phyloP scores from a whole-genome alignment of 2,329 filamentous ascomycete genomes.

The Ambrosiella cleistominuta region DNA sequence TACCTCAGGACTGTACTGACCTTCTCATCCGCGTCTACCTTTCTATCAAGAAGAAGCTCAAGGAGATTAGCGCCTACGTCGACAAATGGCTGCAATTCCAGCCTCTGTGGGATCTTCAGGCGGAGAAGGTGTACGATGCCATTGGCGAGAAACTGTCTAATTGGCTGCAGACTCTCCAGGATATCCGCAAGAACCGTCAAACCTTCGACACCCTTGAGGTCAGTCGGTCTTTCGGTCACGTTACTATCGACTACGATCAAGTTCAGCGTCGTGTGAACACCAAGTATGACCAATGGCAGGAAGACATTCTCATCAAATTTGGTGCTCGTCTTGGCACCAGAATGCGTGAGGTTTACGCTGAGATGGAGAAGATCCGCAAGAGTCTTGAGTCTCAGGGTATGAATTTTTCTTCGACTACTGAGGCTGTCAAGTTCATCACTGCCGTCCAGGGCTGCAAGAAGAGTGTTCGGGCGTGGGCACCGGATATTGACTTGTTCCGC shows the following conservation, averaged over 20 bases:
- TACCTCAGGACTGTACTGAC: constrained; percentile 68
- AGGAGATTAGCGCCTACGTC: constrained; percentile 67
- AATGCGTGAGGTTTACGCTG: constrained; percentile 81
- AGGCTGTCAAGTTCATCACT: constrained; percentile 96
- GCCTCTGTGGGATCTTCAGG: constrained; percentile 92
- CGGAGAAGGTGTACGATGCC: constrained; percentile 84
- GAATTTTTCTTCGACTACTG: constrained; percentile 85
- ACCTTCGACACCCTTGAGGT: constrained; percentile 97
- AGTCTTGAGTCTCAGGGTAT: constrained; percentile 85
- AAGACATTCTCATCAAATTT: constrained; percentile 90
- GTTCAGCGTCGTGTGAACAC: constrained; percentile 97
- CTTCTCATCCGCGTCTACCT: constrained; percentile 65
- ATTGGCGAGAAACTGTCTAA: constrained; percentile 79
- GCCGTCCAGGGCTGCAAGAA: constrained; percentile 92
- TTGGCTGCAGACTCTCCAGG: constrained; percentile 91
- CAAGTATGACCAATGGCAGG: constrained; percentile 99
- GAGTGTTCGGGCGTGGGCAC: constrained; percentile 84
- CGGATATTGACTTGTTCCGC: constrained; percentile 87
- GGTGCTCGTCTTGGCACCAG: constrained; percentile 72
- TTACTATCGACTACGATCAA: constrained; percentile 94
- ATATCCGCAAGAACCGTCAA: constrained; percentile 84
- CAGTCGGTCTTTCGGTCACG: constrained; percentile 78
- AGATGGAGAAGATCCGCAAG: constrained; percentile 76
- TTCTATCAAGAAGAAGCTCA: constrained; percentile 66
- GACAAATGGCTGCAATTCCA: constrained; percentile 99